Evolutionary conservation across 2,329 filamentous ascomycete genomes (phyloP), one percentile per base, ranked within the genome.

Genomic region (Ilyonectria mors-panacis): DNA sequence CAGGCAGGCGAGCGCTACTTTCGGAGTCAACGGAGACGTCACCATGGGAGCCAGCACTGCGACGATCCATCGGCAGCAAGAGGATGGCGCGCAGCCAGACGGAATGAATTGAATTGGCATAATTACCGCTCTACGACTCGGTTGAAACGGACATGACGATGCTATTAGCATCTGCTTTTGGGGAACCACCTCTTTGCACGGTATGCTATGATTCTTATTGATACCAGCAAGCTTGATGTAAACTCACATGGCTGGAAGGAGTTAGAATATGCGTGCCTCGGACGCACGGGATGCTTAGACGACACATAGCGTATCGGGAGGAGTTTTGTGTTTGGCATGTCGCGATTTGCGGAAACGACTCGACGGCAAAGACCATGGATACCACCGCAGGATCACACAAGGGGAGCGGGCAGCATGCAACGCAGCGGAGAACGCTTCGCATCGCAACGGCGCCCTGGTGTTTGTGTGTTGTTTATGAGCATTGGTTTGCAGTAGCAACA

Each of bases 1-100:
- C 39, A 60, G 54, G 23, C 68, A 73, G 56, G 53, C 58, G 21
- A 66, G 63, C 37, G 54, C 53, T 4, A 72, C 73, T 35, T 78
- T 73, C 51, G 53, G 69, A 6, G 69, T 71, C n/a, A 75, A 74
- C 35, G 72, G 72, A 28, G 76, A 73, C 17, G 50, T 72, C 7
- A 66, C 75, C 13, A 68, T 74, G 21, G 77, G 78, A n/a, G 79
- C 80, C 37, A 82, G 80, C 72, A 81, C 80, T 6, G 80, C 80
- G 13, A 76, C 77, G 4, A 77, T 82, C 65, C 79, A 81, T 59
- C 77, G 75, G 56, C 70, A 74, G 17, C 69, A 69, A 48, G 59
- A 63, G 57, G 65, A 67, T 51, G 63, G 68, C 56, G 62, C 70
- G 50, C 65, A 71, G n/a, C 55, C 73, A 55, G 70, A 74, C 37